Conservation (phyloP, 371 early-diverging fungal species). For the Blastocladiella emersonii region DNA sequence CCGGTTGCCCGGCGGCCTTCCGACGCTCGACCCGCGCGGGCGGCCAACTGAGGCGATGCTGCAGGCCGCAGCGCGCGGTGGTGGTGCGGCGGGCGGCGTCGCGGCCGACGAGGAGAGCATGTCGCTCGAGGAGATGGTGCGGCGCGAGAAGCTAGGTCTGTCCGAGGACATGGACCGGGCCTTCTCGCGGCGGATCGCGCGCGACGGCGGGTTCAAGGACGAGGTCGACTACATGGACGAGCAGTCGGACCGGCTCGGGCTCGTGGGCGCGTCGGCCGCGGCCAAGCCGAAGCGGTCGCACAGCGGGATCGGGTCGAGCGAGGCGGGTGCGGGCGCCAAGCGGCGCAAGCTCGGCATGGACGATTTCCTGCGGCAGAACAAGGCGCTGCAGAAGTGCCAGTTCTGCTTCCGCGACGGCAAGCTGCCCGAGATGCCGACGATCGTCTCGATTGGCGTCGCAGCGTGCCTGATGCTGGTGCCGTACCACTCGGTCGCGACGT, state of each 20-base stretch:
- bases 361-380: conserved; percentile 54
- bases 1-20: too few relatives aligned
- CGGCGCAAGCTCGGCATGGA: conserved; percentile 34
- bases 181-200: conserved; percentile 30
- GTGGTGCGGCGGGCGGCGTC: background rate
- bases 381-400: conserved; percentile 50
- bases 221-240: conserved; percentile 79
- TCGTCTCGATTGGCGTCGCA: conserved; percentile 52
- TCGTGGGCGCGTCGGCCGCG: conserved; percentile 31
- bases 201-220: conserved; percentile 9
- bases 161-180: conserved; percentile 43
- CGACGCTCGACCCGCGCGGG: conserved; percentile 51
- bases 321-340: conserved; percentile 18
- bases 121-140: conserved; percentile 46
- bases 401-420: conserved; percentile 58
- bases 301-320: background rate
- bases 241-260: conserved; percentile 60
- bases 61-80: background rate
- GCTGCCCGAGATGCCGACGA: conserved; percentile 50
- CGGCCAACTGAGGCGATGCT: conserved; percentile 18
- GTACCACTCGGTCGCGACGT: conserved; percentile 57
- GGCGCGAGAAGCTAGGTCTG: conserved; percentile 44
- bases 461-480: conserved; percentile 68
- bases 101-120: conserved; percentile 28
- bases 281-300: conserved; percentile 42